Evolutionary conservation across 257 asterid species (phyloP).

Genomic region (Gentiana dahurica): DNA sequence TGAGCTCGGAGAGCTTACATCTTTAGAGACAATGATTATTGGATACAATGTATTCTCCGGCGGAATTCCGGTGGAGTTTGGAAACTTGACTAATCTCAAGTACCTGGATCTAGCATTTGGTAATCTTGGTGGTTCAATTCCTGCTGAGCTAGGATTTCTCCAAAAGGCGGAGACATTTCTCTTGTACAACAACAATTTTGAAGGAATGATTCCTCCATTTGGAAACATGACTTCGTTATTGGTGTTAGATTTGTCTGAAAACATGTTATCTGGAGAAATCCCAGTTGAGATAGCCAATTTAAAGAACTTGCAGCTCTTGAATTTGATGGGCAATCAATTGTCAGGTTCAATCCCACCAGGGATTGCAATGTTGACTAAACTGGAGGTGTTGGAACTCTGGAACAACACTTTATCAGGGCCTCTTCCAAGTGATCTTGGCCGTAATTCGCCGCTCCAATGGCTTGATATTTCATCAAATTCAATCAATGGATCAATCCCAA

Average conservation of each 20-base stretch:
- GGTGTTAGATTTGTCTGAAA: slow-evolving; percentile 54
- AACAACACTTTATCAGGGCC: slow-evolving; percentile 57
- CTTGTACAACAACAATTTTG: slow-evolving; percentile 47
- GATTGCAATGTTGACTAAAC: slow-evolving; percentile 28
- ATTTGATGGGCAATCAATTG: slow-evolving; percentile 48
- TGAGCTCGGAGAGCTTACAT: slow-evolving; percentile 48
- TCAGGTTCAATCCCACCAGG: slow-evolving; percentile 46
- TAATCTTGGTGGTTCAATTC: slow-evolving; percentile 48
- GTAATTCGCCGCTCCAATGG: slow-evolving; percentile 46
- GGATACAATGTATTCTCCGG: slow-evolving; percentile 58
- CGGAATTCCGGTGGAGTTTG: slow-evolving; percentile 49
- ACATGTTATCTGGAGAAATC: slow-evolving; percentile 45
- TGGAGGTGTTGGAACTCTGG: slow-evolving; percentile 53
- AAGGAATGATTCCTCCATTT: slow-evolving; percentile 39
- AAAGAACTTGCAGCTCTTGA: slow-evolving; percentile 40
- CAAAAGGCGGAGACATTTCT: slow-evolving; percentile 32
- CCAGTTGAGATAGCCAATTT: slow-evolving; percentile 37
- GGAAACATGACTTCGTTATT: slow-evolving; percentile 36
- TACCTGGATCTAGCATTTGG: slow-evolving; percentile 55
- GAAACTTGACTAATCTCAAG: slow-evolving; percentile 49
- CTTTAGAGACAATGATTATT: slow-evolving; percentile 44
- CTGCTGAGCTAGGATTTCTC: slow-evolving; percentile 44
- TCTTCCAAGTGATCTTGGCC: slow-evolving; percentile 51
- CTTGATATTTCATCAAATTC: slow-evolving; percentile 52
- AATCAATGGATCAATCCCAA: slow-evolving; percentile 43